phyloP scores from a whole-genome alignment of 345 rosid species.

The Linum usitatissimum region DNA sequence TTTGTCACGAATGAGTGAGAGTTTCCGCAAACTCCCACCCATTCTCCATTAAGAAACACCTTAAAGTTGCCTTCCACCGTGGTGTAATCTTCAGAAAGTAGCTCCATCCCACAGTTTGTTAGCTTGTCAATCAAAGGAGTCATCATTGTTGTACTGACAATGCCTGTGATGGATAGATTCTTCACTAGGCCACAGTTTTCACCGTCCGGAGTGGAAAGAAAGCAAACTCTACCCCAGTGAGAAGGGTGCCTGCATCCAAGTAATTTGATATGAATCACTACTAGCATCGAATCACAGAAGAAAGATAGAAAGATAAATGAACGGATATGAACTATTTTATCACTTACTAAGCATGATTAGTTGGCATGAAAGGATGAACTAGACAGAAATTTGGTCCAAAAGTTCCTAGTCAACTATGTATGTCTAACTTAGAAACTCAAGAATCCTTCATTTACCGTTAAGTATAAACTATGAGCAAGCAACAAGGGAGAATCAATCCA shows the following conservation, averaged over 20 bases:
- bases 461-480: not conserved
- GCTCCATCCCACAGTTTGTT: slow-evolving; percentile 58
- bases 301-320: too few relatives aligned
- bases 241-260: slow-evolving; percentile 70
- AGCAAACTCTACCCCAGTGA: slow-evolving; percentile 95
- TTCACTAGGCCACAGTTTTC: slow-evolving; percentile 98
- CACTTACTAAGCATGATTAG: not conserved
- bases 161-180: slow-evolving; percentile 70
- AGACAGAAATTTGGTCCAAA: not conserved
- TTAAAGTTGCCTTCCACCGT: slow-evolving; percentile 40
- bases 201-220: slow-evolving; percentile 90
- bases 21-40: slow-evolving; percentile 70
- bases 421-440: not conserved
- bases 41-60: slow-evolving; percentile 78
- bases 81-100: slow-evolving; percentile 40
- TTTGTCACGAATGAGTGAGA: slow-evolving; percentile 42
- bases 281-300: not conserved
- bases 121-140: slow-evolving; percentile 39
- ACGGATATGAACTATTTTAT: not conserved
- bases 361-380: not conserved
- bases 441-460: not conserved
- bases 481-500: not conserved
- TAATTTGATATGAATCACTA: slow-evolving; percentile 10
- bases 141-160: slow-evolving; percentile 43
- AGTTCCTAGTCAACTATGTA: not conserved